These are phyloP conservation scores for Thecamonas trahens DNA, from an alignment of 78 protist species.

Conservation along the genomic window DNA sequence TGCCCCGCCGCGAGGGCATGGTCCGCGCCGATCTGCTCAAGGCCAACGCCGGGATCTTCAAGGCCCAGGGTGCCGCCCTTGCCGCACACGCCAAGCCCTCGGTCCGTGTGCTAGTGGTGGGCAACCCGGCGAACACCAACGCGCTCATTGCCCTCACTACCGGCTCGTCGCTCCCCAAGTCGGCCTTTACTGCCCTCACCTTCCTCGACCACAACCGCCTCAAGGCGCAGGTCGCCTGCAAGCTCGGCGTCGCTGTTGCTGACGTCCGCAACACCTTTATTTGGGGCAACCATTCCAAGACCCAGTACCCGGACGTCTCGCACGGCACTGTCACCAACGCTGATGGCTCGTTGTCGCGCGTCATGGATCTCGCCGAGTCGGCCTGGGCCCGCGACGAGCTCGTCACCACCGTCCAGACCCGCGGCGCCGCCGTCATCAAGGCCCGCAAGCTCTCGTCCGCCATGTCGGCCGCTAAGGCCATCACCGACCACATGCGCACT, in stretches of 20 bases:
- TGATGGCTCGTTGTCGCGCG: neutral
- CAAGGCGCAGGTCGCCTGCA: constrained; percentile 26
- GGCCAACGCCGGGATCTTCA: constrained; percentile 77
- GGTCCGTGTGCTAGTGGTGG: constrained; percentile 80
- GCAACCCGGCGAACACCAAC: constrained; percentile 97
- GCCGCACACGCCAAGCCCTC: constrained; percentile 44
- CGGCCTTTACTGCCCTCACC: constrained; percentile 83
- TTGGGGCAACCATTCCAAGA: constrained; percentile 92
- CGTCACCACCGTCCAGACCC: constrained; percentile 67
- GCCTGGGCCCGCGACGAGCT: constrained; percentile 23
- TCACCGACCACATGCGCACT: constrained; percentile 60
- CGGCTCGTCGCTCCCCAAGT: constrained; percentile 73
- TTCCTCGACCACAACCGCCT: constrained; percentile 91
- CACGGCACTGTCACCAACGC: constrained; percentile 5
- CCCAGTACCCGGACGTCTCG: constrained; percentile 62
- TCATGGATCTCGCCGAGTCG: neutral
- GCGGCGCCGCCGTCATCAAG: constrained; percentile 87
- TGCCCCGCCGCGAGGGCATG: constrained; percentile 93
- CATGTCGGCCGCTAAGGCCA: constrained; percentile 77
- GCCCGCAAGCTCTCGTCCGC: constrained; percentile 71
- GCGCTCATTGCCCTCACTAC: constrained; percentile 44
- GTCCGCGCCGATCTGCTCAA: constrained; percentile 79
- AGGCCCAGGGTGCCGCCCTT: constrained; percentile 74
- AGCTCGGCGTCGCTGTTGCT: constrained; percentile 26
- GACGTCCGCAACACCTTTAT: constrained; percentile 63